Evolutionary conservation across 805 yeast genomes (phyloP).

Genomic region (Wickerhamomyces subpelliculosus): DNA sequence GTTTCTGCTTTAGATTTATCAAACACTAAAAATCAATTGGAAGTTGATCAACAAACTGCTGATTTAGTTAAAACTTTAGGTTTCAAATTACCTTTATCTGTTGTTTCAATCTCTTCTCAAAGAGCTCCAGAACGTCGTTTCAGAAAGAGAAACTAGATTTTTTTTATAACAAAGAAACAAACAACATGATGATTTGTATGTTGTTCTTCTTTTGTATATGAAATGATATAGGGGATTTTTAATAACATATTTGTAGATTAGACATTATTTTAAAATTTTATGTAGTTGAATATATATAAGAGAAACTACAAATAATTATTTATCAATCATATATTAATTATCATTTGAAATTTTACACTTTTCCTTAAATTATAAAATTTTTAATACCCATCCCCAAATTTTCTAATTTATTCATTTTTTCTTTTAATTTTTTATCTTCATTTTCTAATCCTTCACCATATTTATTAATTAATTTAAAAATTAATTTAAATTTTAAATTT

Average conservation of each 20-base stretch:
- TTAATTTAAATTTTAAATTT: constrained; percentile 29
- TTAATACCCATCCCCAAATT: constrained; percentile 36
- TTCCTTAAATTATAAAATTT: no score
- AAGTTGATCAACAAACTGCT: constrained; percentile 95
- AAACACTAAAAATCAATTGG: constrained; percentile 92
- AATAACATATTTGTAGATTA: no score
- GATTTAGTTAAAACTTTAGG: constrained; percentile 93
- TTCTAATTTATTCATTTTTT: constrained; percentile 29
- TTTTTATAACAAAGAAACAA: background rate
- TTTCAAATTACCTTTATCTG: constrained; percentile 79
- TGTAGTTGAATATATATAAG: no score
- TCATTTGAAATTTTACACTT: no score
- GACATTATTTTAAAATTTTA: no score
- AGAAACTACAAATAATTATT: no score
- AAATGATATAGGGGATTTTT: no score
- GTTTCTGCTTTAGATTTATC: constrained; percentile 98
- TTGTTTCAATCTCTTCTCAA: constrained; percentile 82
- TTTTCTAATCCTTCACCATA: constrained; percentile 26
- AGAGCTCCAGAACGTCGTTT: constrained; percentile 83
- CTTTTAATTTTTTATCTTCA: constrained; percentile 26
- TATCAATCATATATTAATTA: no score
- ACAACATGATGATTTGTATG: no score
- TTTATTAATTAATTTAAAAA: constrained; percentile 31
- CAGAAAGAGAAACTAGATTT: constrained; percentile 76
- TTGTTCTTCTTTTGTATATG: no score